Evolutionary conservation across 2,329 filamentous ascomycete genomes (phyloP), one percentile per base, ranked within the genome.

Genomic region (Paraphaeosphaeria sporulosa): DNA sequence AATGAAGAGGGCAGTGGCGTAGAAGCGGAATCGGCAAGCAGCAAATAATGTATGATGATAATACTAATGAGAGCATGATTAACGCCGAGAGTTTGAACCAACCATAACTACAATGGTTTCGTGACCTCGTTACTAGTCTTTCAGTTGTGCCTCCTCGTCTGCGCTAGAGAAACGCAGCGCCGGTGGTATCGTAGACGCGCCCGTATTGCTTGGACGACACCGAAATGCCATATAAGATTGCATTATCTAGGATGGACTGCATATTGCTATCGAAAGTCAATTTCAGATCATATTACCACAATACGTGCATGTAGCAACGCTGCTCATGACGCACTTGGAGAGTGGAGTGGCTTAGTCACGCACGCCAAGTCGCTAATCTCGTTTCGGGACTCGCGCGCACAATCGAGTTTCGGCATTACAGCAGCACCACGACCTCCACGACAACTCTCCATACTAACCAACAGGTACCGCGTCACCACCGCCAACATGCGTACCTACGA

Each of bases 401-500:
- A 59, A 55, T 44, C 59, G 53, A 58, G 57, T 36, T 46, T 66
- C 66, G 62, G 62, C 62, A 40, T 40, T 40, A n/a, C 38, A 71
- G 71, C 68, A 65, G 64, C 62, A 63, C 62, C 67, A 61, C 38
- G 60, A 32, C 52, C n/a, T 32, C 64, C 66, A 73, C 72, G 71
- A 76, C 70, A 72, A 76, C 70, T 66, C 64, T 71, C 66, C 62
- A 68, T 61, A 76, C 74, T 76, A 74, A 76, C 74, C 70, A 61
- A 66, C 71, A 76, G 75, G 76, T 78, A 74, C 68, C 65, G 73
- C 75, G 71, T 67, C 73, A 78, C 68, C 77, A 78, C 81, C 81
- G 81, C 81, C 85, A 88, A 85, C 79, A 90, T 90, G 87, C 86
- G 87, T 85, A 89, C 87, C 82, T 91, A 90, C 89, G 89, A 91